A percentile compares a stretch with the other conserved stretches of the same genome.
phyloP scores from a whole-genome alignment of 179 eudicot genomes.

The Drosera spatulata region DNA sequence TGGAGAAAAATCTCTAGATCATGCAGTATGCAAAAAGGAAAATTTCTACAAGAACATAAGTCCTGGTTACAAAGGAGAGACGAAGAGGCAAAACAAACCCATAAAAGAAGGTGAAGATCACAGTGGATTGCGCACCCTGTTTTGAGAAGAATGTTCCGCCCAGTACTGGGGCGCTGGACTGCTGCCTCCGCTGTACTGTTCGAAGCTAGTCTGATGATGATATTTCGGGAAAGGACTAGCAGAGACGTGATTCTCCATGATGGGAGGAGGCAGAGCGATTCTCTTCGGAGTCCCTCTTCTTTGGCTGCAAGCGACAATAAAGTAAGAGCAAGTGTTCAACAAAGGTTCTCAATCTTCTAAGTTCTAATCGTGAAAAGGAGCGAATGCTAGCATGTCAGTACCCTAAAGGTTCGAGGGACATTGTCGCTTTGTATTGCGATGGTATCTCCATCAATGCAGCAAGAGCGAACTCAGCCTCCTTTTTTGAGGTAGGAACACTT shows the following conservation, averaged over 20 bases:
- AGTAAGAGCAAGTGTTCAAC: not conserved
- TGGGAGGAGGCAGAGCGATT: conserved; percentile 11
- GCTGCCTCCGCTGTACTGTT: conserved; percentile 1
- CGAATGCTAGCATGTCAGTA: conserved; percentile 3
- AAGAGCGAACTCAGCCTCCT: conserved; percentile 89
- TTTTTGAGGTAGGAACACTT: conserved; percentile 40
- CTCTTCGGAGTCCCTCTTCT: conserved; percentile 7
- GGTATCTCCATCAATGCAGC: conserved; percentile 96
- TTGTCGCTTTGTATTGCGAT: conserved; percentile 85
- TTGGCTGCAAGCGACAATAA: conserved; percentile 2
- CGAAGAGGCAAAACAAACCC: too few species aligned
- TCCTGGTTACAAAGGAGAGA: not conserved
- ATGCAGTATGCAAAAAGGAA: not conserved
- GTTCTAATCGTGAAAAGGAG: not conserved
- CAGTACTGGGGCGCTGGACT: not conserved
- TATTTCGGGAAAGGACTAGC: not conserved
- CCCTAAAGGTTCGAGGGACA: conserved; percentile 53
- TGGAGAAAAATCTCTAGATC: not conserved
- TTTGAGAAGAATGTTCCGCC: not conserved
- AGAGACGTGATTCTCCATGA: not conserved
- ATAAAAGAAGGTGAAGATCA: not conserved
- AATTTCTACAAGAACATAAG: not conserved
- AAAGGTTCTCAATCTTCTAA: not conserved
- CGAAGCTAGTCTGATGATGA: not conserved
- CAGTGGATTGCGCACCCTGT: not conserved